phyloP scores from a whole-genome alignment of 2,329 filamentous ascomycete genomes.

The Phyllachora maydis region DNA sequence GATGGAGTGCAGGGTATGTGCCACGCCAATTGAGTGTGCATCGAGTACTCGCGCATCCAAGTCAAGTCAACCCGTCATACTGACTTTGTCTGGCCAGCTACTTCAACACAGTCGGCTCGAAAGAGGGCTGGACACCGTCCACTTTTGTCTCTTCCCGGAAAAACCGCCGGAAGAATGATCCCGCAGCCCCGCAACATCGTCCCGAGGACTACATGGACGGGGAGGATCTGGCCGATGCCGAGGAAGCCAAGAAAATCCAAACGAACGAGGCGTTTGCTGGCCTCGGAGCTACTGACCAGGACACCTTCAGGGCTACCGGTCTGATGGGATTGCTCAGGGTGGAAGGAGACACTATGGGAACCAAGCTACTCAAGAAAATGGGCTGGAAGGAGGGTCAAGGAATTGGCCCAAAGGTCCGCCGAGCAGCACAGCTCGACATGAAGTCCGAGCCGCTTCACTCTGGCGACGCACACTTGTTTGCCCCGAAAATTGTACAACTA shows the following conservation, averaged over 20 bases:
- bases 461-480: slow-evolving; percentile 50
- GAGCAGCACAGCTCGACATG: slow-evolving; percentile 47
- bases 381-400: slow-evolving; percentile 92
- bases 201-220: slow-evolving; percentile 97
- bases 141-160: slow-evolving; percentile 79
- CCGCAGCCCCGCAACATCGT: slow-evolving; percentile 33
- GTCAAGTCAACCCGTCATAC: too few relatives aligned
- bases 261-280: slow-evolving; percentile 57
- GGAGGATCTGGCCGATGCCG: slow-evolving; percentile 75
- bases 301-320: slow-evolving; percentile 23
- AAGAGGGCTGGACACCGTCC: slow-evolving; percentile 90
- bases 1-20: slow-evolving; percentile 81
- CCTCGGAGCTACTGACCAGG: slow-evolving; percentile 44
- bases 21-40: neutral
- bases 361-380: slow-evolving; percentile 74
- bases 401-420: slow-evolving; percentile 66
- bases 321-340: slow-evolving; percentile 54
- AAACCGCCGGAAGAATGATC: slow-evolving; percentile 49
- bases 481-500: slow-evolving; percentile 59
- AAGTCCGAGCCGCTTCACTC: slow-evolving; percentile 16
- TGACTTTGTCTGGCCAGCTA: too few relatives aligned
- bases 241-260: slow-evolving; percentile 55
- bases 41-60: neutral
- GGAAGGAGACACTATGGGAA: slow-evolving; percentile 68
- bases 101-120: slow-evolving; percentile 95